Percentiles rank a stretch among this genome's conserved stretches.
phyloP scores from a whole-genome alignment of 805 yeast species.

The Metschnikowia aberdeeniae region DNA sequence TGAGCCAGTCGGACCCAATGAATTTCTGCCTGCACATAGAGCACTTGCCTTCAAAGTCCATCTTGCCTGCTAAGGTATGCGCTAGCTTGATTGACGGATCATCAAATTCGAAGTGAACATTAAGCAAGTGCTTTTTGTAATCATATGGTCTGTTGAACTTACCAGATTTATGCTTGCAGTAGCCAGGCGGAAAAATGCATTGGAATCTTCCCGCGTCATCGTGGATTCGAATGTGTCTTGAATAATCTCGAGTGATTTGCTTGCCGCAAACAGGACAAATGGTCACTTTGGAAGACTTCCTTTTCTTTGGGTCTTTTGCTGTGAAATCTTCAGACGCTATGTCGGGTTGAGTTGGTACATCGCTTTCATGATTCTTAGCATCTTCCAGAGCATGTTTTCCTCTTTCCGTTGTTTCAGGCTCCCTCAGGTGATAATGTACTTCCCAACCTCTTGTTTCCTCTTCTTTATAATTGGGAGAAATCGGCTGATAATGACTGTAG shows the following conservation, averaged over 20 bases:
- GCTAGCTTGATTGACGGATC: slow-evolving; percentile 38
- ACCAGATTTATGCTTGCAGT: slow-evolving; percentile 40
- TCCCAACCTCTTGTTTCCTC: slow-evolving; percentile 1
- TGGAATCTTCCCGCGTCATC: slow-evolving; percentile 41
- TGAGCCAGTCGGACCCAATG: slow-evolving; percentile 54
- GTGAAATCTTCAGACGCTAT: background rate
- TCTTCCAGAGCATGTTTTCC: background rate
- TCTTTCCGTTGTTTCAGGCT: background rate
- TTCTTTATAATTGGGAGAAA: background rate
- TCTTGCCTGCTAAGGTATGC: slow-evolving; percentile 38
- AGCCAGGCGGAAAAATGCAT: slow-evolving; percentile 37
- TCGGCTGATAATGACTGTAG: background rate
- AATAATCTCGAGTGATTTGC: slow-evolving; percentile 38
- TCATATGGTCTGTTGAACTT: slow-evolving; percentile 44
- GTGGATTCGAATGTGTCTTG: slow-evolving; percentile 42
- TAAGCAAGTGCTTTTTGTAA: slow-evolving; percentile 42
- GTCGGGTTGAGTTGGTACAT: background rate
- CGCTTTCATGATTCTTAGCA: background rate
- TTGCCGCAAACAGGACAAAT: slow-evolving; percentile 38
- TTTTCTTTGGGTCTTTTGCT: slow-evolving; percentile 19
- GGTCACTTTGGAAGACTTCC: slow-evolving; percentile 32
- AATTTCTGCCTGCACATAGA: slow-evolving; percentile 47
- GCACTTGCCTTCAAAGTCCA: slow-evolving; percentile 36
- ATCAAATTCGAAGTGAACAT: slow-evolving; percentile 40
- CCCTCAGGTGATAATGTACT: slow-evolving; percentile 1